Percentiles rank a stretch among this genome's conserved stretches.
phyloP scores from a whole-genome alignment of 495 filamentous ascomycete species.

The Daldinia vernicosa region DNA sequence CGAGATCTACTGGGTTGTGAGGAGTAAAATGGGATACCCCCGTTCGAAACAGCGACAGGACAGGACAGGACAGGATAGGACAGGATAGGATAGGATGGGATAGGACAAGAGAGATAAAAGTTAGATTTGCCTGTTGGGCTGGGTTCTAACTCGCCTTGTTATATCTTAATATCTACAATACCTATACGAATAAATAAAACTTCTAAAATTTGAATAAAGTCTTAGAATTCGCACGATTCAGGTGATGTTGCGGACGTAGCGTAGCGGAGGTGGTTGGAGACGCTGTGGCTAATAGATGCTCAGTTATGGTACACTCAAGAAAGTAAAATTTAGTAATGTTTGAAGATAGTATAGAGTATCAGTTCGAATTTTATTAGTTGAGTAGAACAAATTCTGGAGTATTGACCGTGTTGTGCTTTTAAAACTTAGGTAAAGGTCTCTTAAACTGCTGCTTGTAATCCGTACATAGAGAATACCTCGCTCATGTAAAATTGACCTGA shows the following conservation, averaged over 20 bases:
- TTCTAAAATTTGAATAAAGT: neutral
- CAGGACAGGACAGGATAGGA: constrained; percentile 10
- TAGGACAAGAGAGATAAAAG: constrained; percentile 16
- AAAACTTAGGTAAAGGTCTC: neutral
- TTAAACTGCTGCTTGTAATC: neutral
- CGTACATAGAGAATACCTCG: neutral
- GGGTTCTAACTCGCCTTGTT: constrained; percentile 7
- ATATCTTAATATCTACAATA: constrained; percentile 2
- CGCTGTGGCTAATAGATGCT: too few relatives aligned
- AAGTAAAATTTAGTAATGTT: neutral
- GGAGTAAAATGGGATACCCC: constrained; percentile 24
- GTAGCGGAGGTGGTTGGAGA: too few relatives aligned
- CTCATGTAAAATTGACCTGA: neutral
- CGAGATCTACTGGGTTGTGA: constrained; percentile 14
- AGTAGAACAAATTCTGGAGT: neutral
- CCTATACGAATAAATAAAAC: neutral
- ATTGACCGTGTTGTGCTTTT: neutral
- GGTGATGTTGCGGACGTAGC: neutral
- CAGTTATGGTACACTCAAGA: too few relatives aligned
- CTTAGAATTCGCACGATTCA: neutral
- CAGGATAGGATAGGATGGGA: constrained; percentile 17
- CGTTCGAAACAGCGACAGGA: constrained; percentile 12
- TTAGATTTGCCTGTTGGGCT: constrained; percentile 1
- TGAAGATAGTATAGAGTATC: neutral
- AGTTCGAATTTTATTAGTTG: neutral